These are phyloP conservation scores for Paramecium tetraurelia DNA, from an alignment of 73 alveolate genomes.

Conservation along the genomic window DNA sequence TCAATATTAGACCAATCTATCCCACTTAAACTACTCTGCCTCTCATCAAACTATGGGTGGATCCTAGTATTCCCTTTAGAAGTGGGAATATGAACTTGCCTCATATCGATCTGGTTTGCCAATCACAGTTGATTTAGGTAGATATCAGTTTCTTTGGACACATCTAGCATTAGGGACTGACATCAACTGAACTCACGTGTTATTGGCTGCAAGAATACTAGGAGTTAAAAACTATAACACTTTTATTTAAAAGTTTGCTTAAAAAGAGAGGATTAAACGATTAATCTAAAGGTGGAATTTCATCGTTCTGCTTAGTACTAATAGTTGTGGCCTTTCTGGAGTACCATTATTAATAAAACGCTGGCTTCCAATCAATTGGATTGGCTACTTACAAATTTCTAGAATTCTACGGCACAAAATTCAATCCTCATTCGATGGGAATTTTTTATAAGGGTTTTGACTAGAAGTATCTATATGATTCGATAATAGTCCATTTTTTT, in stretches of 20 bases:
- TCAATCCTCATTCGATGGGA: slow-evolving; percentile 1
- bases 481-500: not conserved
- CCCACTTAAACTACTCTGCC: not conserved
- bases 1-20: not conserved
- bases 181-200: slow-evolving; percentile 37
- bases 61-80: not conserved
- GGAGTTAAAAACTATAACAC: not conserved
- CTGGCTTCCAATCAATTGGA: not conserved
- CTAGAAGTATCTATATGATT: not conserved
- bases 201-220: slow-evolving; percentile 36
- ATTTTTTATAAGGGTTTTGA: not conserved
- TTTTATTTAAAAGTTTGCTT: slow-evolving; percentile 3
- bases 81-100: not conserved
- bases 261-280: slow-evolving; percentile 42
- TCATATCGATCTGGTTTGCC: not conserved
- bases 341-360: not conserved
- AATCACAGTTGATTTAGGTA: not conserved
- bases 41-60: not conserved
- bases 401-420: slow-evolving; percentile 11
- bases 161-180: slow-evolving; percentile 33
- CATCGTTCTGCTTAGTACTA: not conserved
- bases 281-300: slow-evolving; percentile 36
- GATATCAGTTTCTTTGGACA: slow-evolving; percentile 53
- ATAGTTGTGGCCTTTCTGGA: slow-evolving; percentile 32
- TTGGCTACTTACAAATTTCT: not conserved